Base-by-base conservation (phyloP, 371 early-diverging fungal species). In the Mortierella sp. region DNA sequence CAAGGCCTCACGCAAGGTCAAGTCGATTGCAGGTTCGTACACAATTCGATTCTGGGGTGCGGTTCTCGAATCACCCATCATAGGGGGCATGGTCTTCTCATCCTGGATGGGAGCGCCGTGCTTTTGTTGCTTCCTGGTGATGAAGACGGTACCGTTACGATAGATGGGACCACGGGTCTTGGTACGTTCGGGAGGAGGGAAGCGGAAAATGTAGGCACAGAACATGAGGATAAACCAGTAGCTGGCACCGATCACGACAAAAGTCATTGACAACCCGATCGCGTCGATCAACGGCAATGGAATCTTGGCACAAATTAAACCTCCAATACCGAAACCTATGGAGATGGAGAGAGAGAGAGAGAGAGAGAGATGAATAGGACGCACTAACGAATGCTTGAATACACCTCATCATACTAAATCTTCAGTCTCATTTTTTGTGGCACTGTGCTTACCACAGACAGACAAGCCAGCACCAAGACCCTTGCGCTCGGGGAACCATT, bases 171-270 rank as follows among this genome's bases (percentile, higher is more conserved):
- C 90, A 21, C 87, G 84, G 66, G 85, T 80, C 65, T 68, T 77
- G 45, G 76, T 79, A 81, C 87, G 89, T 52, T 89, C 90, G 1
- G 90, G 90, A 14, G 92, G 90, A 14, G 92, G 92, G 63, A 89
- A 86, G 15, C 88, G 83, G 55, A 91, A 83, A 28, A 89, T 82
- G 60, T 84, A 64, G 19, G 83, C 76, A 19, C 77, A 77, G 47
- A 71, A 25, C 77, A 77, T 77, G 29, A 77, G 68, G 29, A 87
- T 62, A n/a, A 81, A 81, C 80, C 88, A 87, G 65, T 79, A 80
- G 23, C 63, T 53, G 29, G 66, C 68, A 7, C 85, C 87, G 28
- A 89, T 82, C 28, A 90, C 81, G 56, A 90, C 76, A 69, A 92
- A 92, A 1, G 89, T 82, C 44, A 82, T 23, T 3, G 89, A 81